Base-by-base conservation (phyloP, 148 eudicot species). In the Rhododendron molle region DNA sequence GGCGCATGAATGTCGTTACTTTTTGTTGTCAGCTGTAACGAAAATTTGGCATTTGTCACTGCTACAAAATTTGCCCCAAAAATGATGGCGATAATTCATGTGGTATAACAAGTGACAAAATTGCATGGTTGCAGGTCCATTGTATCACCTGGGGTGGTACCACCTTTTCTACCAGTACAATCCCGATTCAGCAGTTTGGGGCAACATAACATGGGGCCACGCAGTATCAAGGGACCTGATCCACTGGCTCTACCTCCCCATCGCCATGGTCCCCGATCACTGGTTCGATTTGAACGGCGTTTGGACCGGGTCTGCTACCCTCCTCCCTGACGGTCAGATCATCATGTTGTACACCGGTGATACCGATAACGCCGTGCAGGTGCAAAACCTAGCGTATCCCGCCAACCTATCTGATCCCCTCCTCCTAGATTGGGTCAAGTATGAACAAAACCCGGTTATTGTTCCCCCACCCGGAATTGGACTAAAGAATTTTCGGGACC, bases 131-230 rank as follows among this genome's bases (percentile, higher is more conserved):
- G 87, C 91, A 96, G 99, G 96, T 89, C 99, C 97, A 86, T 76
- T 95, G 65, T 92, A 85, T 44, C 86, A 96, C 91, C 86, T 77
- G 85, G 99, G 99, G 3, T 97, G 94, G 92, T 97, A 97, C 90
- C 99, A 97, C 74, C 89, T 97, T 0, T 97, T 95, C 89, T 97
- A 95, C 87, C 99, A 97, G 28, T 97, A 97, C 93, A 97, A 97
- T 86, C 99, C 98, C 4, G 93, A 94, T 32, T 87, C 95, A 15
- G 94, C 99, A 0, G 86, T 97, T 3, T 97, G 99, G 99, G 99
- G 99, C 1, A 97, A 93, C 91, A 97, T 97, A 40, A 90, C 94
- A 3, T 97, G 99, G 99, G 99, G 96, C 76, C 99, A 97, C 54
- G 94, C 99, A 0, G 92, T 95, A 6, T 97, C 99, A 76, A 89